Conservation (phyloP, 495 filamentous ascomycete genomes). For the Hyaloscypha variabilis region DNA sequence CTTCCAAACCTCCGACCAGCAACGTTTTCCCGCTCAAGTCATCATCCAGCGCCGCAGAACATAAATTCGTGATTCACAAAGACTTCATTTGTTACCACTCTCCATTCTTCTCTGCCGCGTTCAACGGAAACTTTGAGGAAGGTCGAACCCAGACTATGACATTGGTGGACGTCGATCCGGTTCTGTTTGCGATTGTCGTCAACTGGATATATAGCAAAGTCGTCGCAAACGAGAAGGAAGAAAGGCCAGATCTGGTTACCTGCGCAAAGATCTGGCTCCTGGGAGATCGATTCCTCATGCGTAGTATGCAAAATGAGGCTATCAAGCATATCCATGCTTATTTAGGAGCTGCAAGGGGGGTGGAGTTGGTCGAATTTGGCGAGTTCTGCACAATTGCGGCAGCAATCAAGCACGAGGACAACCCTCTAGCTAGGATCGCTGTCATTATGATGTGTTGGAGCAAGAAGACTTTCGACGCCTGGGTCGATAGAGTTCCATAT, state of each 20-base stretch:
- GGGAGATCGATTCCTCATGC: background rate
- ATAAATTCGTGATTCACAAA: conserved; percentile 10
- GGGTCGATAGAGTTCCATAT: background rate
- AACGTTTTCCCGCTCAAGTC: background rate
- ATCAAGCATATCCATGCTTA: background rate
- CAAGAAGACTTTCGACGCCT: background rate
- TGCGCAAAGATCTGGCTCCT: conserved; percentile 4
- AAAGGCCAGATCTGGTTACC: background rate
- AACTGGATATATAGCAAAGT: conserved; percentile 17
- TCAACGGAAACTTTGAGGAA: conserved; percentile 3
- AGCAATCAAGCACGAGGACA: background rate
- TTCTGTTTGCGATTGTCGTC: conserved; percentile 12
- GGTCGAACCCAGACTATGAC: conserved; percentile 8
- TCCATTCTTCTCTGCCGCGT: conserved; percentile 3
- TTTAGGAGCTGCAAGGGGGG: background rate
- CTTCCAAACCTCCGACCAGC: background rate
- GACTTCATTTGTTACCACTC: conserved; percentile 9
- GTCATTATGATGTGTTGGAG: background rate
- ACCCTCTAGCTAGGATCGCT: background rate
- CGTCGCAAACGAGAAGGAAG: background rate
- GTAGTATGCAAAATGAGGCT: background rate
- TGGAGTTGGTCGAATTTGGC: background rate
- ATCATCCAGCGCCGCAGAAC: background rate
- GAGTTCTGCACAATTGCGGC: background rate
- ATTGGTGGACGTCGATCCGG: background rate